A percentile compares a stretch with the other conserved stretches of the same genome.
Evolutionary conservation across 495 filamentous ascomycete species (phyloP).

Genomic region (Pyrenopolyporus hunteri): DNA sequence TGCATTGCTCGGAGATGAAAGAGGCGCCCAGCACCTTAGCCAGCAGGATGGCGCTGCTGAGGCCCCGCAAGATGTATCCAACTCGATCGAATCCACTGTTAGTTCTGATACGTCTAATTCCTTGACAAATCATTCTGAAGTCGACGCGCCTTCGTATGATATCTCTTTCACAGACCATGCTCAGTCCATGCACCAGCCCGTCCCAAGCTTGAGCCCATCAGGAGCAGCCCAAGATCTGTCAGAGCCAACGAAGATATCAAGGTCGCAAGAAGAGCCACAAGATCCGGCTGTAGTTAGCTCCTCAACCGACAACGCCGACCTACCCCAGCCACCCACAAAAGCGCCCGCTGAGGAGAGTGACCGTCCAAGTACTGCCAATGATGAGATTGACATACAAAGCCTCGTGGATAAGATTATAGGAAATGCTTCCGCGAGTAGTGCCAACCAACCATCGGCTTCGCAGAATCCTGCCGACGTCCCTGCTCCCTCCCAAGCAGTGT

Average conservation of each 20-base stretch:
- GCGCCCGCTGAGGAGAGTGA: conserved; percentile 37
- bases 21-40: conserved; percentile 29
- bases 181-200: conserved; percentile 12
- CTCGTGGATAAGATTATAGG: conserved; percentile 59
- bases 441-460: conserved; percentile 12
- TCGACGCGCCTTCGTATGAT: conserved; percentile 37
- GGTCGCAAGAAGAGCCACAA: conserved; percentile 21
- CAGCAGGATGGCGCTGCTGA: conserved; percentile 43
- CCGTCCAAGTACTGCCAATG: conserved; percentile 44
- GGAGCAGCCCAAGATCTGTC: conserved; percentile 20
- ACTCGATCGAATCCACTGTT: conserved; percentile 47
- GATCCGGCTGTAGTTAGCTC: conserved; percentile 17
- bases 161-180: conserved; percentile 19
- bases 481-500: conserved; percentile 54
- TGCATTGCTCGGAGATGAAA: conserved; percentile 24
- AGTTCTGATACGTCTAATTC: conserved; percentile 44
- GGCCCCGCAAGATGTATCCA: conserved; percentile 50
- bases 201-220: conserved; percentile 29
- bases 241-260: too few relatives aligned
- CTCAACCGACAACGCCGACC: conserved; percentile 5
- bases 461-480: conserved; percentile 43
- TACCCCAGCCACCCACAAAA: conserved; percentile 27
- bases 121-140: conserved; percentile 38
- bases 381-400: conserved; percentile 56
- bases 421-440: conserved; percentile 41